Percentiles rank a stretch among this genome's conserved stretches.
Evolutionary conservation across 1,284 basidiomycete genomes (phyloP).

Genomic region (Neolentinus lepideus): DNA sequence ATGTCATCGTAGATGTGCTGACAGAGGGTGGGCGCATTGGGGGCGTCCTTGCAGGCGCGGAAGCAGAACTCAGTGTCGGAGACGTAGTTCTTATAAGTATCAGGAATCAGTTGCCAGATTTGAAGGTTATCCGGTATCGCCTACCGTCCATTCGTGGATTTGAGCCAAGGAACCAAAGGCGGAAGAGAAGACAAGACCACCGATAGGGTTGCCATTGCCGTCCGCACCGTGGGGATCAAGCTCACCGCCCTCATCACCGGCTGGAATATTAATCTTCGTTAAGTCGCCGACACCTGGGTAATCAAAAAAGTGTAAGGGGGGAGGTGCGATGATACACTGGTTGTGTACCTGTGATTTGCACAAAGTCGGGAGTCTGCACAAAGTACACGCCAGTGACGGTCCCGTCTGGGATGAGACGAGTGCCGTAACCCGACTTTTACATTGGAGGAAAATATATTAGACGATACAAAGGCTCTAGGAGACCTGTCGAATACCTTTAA

Average conservation of each 20-base stretch:
- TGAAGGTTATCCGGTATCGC: not conserved
- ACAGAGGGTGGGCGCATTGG: slow-evolving; percentile 52
- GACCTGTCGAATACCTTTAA: not conserved
- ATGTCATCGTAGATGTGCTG: slow-evolving; percentile 62
- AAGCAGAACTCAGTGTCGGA: slow-evolving; percentile 62
- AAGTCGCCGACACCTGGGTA: slow-evolving; percentile 50
- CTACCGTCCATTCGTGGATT: slow-evolving; percentile 55
- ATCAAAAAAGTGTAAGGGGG: slow-evolving; percentile 1
- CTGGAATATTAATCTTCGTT: slow-evolving; percentile 57
- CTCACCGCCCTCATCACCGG: slow-evolving; percentile 49
- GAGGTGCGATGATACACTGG: slow-evolving; percentile 15
- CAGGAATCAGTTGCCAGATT: not conserved
- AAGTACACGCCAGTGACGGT: slow-evolving; percentile 67
- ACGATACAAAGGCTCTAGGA: not conserved
- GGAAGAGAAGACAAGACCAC: slow-evolving; percentile 64
- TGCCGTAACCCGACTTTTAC: slow-evolving; percentile 55
- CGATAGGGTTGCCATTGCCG: slow-evolving; percentile 51
- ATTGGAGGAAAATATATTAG: too few species aligned
- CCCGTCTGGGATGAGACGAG: slow-evolving; percentile 61
- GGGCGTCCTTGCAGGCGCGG: slow-evolving; percentile 56
- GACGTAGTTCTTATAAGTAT: slow-evolving; percentile 39
- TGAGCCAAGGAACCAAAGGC: slow-evolving; percentile 57
- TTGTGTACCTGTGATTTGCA: slow-evolving; percentile 35
- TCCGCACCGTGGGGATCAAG: slow-evolving; percentile 26
- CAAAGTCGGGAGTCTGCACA: slow-evolving; percentile 59